Base-by-base conservation (phyloP, 2,329 filamentous ascomycete species). In the Penicillium sp. region DNA sequence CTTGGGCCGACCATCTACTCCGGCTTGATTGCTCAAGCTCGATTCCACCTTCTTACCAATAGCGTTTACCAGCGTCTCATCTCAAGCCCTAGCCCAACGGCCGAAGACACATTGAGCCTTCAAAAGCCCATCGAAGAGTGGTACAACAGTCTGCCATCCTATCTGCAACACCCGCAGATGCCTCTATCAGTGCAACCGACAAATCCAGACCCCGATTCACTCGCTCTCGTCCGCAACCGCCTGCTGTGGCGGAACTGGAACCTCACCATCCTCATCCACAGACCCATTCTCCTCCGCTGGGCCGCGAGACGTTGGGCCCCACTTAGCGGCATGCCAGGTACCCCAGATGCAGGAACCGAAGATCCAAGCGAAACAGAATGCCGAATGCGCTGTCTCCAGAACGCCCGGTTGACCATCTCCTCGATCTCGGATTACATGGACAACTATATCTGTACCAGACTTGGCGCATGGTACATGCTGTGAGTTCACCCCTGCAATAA, bases 401-500 rank as follows among this genome's bases (percentile, higher is more conserved):
- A 73, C 49, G 74, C 76, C 1, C 67, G 73, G 9, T 59, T 75
- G 36, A 76, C 73, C 5, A 77, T 79, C 31, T 66, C 68, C 1
- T 75, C 71, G 3, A 76, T 78, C 40, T 71, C 69, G 1, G 70
- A 75, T 31, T 78, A 73, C 51, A 73, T 77, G 66, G 67, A 70
- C 31, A 72, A 68, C 14, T 69, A 72, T 45, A 66, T 73, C 40
- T 73, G 72, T 52, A 76, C 75, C 2, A 69, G 75, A 54, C 60
- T 78, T 32, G 72, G 72, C 14, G 72, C 70, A 43, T 77, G 75
- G 75, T 78, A 78, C 56, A 75, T 76, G 64, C 66, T 78, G 68
- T 74, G 68, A 38, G 68, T 65, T 34, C 5, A 38, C 18, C n/a
- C 29, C 10, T 9, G 2, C 2, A 18, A 3, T 3, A 7, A 31